These are phyloP conservation scores for Hibiscus syriacus DNA, from an alignment of 345 rosid species.

Conservation along the genomic window DNA sequence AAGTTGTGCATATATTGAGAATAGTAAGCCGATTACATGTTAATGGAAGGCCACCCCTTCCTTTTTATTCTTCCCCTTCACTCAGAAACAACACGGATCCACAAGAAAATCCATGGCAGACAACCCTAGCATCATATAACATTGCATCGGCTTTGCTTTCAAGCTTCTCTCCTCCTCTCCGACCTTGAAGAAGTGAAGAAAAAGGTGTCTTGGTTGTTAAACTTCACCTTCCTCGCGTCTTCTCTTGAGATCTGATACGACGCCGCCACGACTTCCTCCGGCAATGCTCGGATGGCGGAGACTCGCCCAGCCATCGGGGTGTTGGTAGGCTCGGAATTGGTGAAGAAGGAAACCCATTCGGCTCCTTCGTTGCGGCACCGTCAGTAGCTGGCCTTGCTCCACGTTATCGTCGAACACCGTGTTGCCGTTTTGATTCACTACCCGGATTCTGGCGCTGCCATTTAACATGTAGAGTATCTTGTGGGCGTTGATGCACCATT, in stretches of 20 bases:
- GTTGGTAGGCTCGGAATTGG: constrained; percentile 41
- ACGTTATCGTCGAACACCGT: constrained; percentile 44
- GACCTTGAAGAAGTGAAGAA: constrained; percentile 20
- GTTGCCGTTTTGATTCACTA: constrained; percentile 49
- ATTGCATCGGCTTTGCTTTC: constrained; percentile 11
- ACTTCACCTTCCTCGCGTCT: constrained; percentile 56
- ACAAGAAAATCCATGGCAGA: no score
- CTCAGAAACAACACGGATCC: no score
- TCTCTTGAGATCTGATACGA: constrained; percentile 39
- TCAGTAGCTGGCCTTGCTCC: constrained; percentile 46
- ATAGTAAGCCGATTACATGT: no score
- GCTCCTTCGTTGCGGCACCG: constrained; percentile 54
- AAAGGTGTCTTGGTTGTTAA: constrained; percentile 33
- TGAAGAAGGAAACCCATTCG: constrained; percentile 64
- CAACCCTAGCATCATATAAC: no score
- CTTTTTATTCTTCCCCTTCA: no score
- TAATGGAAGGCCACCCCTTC: no score
- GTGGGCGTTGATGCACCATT: constrained; percentile 60
- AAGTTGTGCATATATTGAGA: no score
- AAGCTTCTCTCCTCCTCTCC: constrained; percentile 47
- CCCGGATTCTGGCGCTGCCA: constrained; percentile 47
- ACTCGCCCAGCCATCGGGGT: constrained; percentile 45
- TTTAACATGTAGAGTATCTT: constrained; percentile 47
- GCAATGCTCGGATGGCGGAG: constrained; percentile 48
- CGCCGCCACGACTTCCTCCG: constrained; percentile 41